Evolutionary conservation across 257 asterid genomes (phyloP).

Genomic region (Solanum pennellii): DNA sequence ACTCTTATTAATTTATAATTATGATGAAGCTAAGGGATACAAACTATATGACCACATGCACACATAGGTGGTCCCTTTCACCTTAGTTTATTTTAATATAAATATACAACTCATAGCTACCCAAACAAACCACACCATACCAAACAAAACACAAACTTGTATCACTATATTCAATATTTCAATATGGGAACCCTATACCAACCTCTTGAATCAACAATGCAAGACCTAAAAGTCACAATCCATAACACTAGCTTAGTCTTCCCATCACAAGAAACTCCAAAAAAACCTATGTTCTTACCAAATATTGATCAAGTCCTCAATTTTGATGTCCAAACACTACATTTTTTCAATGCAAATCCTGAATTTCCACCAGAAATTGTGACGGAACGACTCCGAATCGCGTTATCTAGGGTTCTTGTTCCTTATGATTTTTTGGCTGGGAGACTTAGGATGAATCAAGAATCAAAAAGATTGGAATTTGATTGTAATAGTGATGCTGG

Average conservation of each 20-base stretch:
- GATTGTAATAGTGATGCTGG: slow-evolving; percentile 36
- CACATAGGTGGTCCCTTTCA: not conserved
- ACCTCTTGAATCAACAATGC: slow-evolving; percentile 15
- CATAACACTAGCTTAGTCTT: slow-evolving; percentile 32
- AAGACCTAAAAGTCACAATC: slow-evolving; percentile 53
- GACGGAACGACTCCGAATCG: slow-evolving; percentile 24
- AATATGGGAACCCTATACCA: slow-evolving; percentile 35
- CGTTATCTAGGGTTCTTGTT: slow-evolving; percentile 33
- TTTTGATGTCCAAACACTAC: slow-evolving; percentile 67
- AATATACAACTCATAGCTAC: not conserved
- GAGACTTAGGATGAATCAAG: slow-evolving; percentile 25
- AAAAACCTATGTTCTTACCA: slow-evolving; percentile 34
- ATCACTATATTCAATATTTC: slow-evolving; percentile 8
- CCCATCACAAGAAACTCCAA: slow-evolving; percentile 24
- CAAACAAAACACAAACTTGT: not conserved
- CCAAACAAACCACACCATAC: not conserved
- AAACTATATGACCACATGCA: not conserved
- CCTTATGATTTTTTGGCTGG: slow-evolving; percentile 64
- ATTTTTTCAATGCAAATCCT: slow-evolving; percentile 47
- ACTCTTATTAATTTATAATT: not conserved
- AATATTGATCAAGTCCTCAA: slow-evolving; percentile 72
- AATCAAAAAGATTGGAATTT: slow-evolving; percentile 45
- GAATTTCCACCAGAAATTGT: slow-evolving; percentile 41
- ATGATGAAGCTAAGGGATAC: not conserved
- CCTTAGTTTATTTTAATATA: not conserved